These are phyloP conservation scores for Colletotrichum kahawae DNA, from an alignment of 2,329 filamentous ascomycete genomes.

Conservation along the genomic window DNA sequence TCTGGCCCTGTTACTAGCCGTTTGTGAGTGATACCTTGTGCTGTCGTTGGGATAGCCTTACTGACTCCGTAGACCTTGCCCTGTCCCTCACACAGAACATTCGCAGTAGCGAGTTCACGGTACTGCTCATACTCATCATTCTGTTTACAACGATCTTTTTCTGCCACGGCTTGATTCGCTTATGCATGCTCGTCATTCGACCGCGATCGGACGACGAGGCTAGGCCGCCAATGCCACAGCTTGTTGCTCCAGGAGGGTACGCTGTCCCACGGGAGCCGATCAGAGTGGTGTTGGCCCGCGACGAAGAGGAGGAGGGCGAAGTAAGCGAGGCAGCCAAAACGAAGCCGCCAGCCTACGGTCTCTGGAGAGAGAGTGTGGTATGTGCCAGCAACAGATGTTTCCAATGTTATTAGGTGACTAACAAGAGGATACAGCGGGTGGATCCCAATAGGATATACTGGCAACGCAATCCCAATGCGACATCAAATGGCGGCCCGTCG, in stretches of 20 bases:
- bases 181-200: constrained; percentile 69
- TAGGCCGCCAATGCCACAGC: constrained; percentile 38
- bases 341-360: constrained; percentile 82
- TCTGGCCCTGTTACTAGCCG: constrained; percentile 60
- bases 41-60: not conserved
- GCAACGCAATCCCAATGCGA: constrained; percentile 65
- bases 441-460: constrained; percentile 84
- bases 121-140: constrained; percentile 80
- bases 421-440: constrained; percentile 59
- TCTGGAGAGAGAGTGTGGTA: constrained; percentile 85
- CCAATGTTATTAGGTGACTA: not conserved
- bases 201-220: constrained; percentile 33
- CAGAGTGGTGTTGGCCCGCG: constrained; percentile 73
- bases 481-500: constrained; percentile 12
- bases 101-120: constrained; percentile 73
- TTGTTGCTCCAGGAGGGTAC: constrained; percentile 66
- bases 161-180: constrained; percentile 76
- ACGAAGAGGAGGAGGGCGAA: constrained; percentile 67
- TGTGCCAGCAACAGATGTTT: constrained; percentile 32
- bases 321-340: constrained; percentile 58
- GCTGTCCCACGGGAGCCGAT: constrained; percentile 76
- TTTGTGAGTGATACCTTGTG: constrained; percentile 61
- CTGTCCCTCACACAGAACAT: constrained; percentile 71
- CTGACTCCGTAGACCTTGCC: constrained; percentile 65
- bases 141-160: constrained; percentile 79